Percentiles rank a stretch among this genome's conserved stretches.
Conservation (phyloP, 345 rosid species). For the Arabidopsis arenosa region DNA sequence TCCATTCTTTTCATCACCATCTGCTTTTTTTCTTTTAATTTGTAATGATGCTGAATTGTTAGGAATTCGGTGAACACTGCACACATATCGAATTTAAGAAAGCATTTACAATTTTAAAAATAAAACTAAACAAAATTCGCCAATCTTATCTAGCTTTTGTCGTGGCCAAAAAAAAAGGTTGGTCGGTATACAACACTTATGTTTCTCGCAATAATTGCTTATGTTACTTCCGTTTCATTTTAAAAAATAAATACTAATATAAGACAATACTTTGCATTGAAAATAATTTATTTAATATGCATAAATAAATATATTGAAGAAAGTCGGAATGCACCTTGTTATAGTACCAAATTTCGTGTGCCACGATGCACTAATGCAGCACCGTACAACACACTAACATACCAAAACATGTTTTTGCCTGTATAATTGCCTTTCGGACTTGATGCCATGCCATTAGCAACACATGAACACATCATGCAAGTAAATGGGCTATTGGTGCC, state of each 20-base stretch:
- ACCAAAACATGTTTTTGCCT: not conserved
- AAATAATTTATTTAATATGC: not conserved
- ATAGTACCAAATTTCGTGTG: not conserved
- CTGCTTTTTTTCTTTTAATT: constrained; percentile 3
- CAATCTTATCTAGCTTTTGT: not conserved
- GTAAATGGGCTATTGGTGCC: not conserved
- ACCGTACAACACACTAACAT: not conserved
- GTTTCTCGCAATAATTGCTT: not conserved
- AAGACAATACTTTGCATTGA: no score
- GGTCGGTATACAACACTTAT: not conserved
- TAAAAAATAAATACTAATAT: no score
- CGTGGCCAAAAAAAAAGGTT: not conserved
- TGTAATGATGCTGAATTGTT: constrained; percentile 16
- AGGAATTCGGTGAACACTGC: not conserved
- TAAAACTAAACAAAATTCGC: no score
- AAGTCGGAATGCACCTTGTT: not conserved
- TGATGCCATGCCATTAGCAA: no score
- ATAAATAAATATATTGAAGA: not conserved
- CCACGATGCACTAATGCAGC: not conserved
- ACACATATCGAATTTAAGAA: not conserved
- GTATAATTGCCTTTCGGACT: no score
- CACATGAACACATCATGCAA: not conserved
- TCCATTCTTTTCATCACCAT: not conserved
- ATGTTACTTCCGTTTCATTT: no score
- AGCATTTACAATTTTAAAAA: no score